These are phyloP conservation scores for Coprinellus micaceus DNA, from an alignment of 768 basidiomycete species.

Conservation along the genomic window DNA sequence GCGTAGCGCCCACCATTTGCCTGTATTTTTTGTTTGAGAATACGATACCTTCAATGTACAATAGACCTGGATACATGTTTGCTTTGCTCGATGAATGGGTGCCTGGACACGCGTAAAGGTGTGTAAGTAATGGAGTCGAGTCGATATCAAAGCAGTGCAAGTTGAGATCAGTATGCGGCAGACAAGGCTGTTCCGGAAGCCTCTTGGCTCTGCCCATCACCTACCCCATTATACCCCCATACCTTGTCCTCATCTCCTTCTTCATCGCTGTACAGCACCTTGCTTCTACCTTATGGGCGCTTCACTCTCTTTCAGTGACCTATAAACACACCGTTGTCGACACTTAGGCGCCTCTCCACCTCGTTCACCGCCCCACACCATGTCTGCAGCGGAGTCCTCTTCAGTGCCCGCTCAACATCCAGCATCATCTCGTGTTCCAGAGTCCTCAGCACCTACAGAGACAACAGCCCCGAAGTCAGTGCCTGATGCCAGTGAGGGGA, in stretches of 20 bases:
- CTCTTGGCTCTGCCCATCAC: constrained; percentile 4
- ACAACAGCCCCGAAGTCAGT: not conserved
- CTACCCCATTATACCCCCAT: too few species aligned
- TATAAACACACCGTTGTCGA: not conserved
- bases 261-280: not conserved
- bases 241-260: not conserved
- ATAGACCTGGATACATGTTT: not conserved
- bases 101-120: not conserved
- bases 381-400: not conserved
- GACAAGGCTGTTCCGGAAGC: not conserved
- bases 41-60: not conserved
- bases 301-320: not conserved
- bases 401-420: not conserved
- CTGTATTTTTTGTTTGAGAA: not conserved
- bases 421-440: not conserved
- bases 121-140: not conserved
- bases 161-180: not conserved
- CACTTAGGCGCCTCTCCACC: not conserved
- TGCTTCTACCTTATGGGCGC: not conserved
- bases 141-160: constrained; percentile 2
- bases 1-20: not conserved
- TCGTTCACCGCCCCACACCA: not conserved
- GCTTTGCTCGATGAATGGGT: not conserved
- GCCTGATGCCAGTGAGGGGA: not conserved
- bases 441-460: not conserved